phyloP scores from a whole-genome alignment of 1,284 basidiomycete genomes.

The Agroathelia rolfsii region DNA sequence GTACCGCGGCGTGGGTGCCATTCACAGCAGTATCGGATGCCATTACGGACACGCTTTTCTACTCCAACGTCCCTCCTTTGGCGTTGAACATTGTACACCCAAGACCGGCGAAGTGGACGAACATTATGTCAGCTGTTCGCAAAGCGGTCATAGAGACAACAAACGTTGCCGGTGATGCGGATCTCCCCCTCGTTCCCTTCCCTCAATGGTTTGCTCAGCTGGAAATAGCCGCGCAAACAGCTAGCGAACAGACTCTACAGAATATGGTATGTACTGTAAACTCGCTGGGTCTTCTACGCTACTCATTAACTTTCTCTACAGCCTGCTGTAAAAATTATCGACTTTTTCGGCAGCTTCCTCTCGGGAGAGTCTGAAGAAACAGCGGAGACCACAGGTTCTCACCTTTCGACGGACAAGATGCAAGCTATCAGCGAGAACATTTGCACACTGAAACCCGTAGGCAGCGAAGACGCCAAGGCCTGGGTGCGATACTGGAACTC shows the following conservation, averaged over 20 bases:
- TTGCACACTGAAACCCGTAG: conserved; percentile 13
- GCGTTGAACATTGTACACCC: too few relatives aligned
- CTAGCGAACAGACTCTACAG: conserved; percentile 12
- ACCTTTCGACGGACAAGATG: conserved; percentile 16
- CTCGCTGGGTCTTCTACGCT: too few relatives aligned
- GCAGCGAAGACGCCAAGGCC: conserved; percentile 12
- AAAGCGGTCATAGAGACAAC: conserved; percentile 14
- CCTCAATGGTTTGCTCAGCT: conserved; percentile 22
- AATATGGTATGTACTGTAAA: conserved; percentile 15
- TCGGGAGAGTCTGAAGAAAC: too few relatives aligned
- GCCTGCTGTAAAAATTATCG: conserved; percentile 26
- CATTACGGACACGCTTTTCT: conserved; percentile 21
- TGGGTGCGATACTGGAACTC: conserved; percentile 21
- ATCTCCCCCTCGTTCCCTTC: conserved; percentile 21
- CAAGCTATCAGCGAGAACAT: conserved; percentile 16
- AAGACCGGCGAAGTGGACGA: too few relatives aligned
- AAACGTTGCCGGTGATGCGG: conserved; percentile 5
- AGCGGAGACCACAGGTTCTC: too few relatives aligned
- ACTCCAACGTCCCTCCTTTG: conserved; percentile 9
- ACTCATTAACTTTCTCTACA: too few relatives aligned
- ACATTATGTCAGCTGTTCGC: conserved; percentile 15
- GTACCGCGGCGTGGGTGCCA: conserved; percentile 26
- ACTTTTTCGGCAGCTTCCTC: conserved; percentile 20
- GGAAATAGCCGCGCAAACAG: conserved; percentile 12
- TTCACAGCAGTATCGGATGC: conserved; percentile 20